phyloP scores from a whole-genome alignment of 2,329 filamentous ascomycete genomes.

The Sporothrix dimorphospora region DNA sequence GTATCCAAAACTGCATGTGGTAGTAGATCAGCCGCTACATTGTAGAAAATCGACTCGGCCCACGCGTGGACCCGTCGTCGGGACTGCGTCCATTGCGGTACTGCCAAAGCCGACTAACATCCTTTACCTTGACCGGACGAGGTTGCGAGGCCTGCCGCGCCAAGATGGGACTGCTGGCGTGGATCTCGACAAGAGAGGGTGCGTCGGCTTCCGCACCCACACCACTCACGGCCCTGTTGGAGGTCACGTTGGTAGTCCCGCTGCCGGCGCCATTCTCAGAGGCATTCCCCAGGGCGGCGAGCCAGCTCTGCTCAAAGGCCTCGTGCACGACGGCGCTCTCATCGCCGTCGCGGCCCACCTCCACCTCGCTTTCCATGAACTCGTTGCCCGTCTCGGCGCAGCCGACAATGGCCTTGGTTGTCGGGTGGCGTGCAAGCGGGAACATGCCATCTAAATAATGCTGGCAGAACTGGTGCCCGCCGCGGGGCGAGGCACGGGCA shows the following conservation, averaged over 20 bases:
- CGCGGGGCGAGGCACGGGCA: slow-evolving; percentile 51
- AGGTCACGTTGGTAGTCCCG: slow-evolving; percentile 26
- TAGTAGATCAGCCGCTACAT: not conserved
- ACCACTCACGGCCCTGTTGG: not conserved
- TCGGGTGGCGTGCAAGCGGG: slow-evolving; percentile 50
- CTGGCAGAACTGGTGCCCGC: slow-evolving; percentile 63
- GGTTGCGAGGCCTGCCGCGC: slow-evolving; percentile 31
- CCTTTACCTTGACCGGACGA: slow-evolving; percentile 56
- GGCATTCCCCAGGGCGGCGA: slow-evolving; percentile 46
- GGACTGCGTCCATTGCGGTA: slow-evolving; percentile 64
- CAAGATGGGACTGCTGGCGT: slow-evolving; percentile 37
- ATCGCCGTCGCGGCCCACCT: slow-evolving; percentile 49
- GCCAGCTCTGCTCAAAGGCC: slow-evolving; percentile 53
- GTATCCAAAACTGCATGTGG: not conserved
- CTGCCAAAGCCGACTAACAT: slow-evolving; percentile 64
- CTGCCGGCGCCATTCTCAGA: slow-evolving; percentile 43
- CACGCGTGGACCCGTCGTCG: slow-evolving; percentile 39
- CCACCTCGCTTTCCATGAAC: slow-evolving; percentile 64
- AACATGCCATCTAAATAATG: slow-evolving; percentile 67
- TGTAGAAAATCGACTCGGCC: not conserved
- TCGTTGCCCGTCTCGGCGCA: slow-evolving; percentile 46
- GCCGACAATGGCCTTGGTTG: slow-evolving; percentile 48
- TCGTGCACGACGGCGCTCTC: slow-evolving; percentile 51
- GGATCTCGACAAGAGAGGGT: slow-evolving; percentile 40
- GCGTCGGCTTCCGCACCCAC: slow-evolving; percentile 14